Conservation (phyloP, 345 rosid species). For the Salix koriyanagi region DNA sequence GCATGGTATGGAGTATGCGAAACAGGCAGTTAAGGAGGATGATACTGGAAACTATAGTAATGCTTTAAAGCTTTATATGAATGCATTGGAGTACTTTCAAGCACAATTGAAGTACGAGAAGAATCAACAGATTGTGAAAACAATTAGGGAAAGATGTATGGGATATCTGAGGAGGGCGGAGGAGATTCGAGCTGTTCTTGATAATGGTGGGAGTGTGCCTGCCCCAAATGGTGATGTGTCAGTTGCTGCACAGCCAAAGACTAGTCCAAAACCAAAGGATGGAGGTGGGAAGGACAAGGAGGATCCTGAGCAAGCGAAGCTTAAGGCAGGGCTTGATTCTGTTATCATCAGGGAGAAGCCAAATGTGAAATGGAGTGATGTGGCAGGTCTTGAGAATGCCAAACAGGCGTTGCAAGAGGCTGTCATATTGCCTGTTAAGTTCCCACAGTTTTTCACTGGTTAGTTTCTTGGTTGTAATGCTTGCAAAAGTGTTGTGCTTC, state of each 20-base stretch:
- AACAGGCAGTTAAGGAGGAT: slow-evolving; percentile 80
- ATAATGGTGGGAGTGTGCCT: slow-evolving; percentile 66
- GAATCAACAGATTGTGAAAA: slow-evolving; percentile 77
- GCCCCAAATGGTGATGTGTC: slow-evolving; percentile 56
- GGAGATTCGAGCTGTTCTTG: slow-evolving; percentile 81
- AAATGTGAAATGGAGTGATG: slow-evolving; percentile 77
- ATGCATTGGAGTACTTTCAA: slow-evolving; percentile 84
- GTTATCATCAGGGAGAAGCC: slow-evolving; percentile 85
- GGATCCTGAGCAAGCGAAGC: slow-evolving; percentile 79
- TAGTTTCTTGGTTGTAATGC: background rate
- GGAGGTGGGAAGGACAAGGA: slow-evolving; percentile 54
- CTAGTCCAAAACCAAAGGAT: slow-evolving; percentile 48
- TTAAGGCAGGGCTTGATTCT: slow-evolving; percentile 72
- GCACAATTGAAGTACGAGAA: slow-evolving; percentile 91
- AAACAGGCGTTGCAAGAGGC: slow-evolving; percentile 88
- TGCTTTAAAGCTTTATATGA: slow-evolving; percentile 81
- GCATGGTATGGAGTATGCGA: slow-evolving; percentile 84
- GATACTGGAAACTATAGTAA: slow-evolving; percentile 76
- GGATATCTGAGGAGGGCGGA: slow-evolving; percentile 85
- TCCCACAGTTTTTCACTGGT: slow-evolving; percentile 93
- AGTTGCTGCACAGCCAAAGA: slow-evolving; percentile 56
- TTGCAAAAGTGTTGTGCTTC: background rate
- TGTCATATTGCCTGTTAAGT: slow-evolving; percentile 82
- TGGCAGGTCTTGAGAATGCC: slow-evolving; percentile 90
- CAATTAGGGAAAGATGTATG: slow-evolving; percentile 64